Conservation (phyloP, 768 basidiomycete species). For the Leccinum fibrillosum region DNA sequence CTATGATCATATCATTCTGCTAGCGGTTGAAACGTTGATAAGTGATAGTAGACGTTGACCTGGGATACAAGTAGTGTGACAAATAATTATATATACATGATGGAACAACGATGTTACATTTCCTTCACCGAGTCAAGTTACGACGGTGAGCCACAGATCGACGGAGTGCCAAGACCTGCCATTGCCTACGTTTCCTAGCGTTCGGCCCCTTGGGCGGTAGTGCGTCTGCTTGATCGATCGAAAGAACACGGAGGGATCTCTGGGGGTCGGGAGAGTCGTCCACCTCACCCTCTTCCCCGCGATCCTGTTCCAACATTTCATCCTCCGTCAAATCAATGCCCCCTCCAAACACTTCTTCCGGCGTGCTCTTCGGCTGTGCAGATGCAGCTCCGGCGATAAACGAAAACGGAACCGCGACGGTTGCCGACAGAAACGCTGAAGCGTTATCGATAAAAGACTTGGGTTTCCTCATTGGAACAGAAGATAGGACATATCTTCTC, state of each 20-base stretch:
- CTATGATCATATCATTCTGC: neutral
- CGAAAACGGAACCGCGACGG: slow-evolving; percentile 57
- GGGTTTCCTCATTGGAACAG: slow-evolving; percentile 66
- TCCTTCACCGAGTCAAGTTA: slow-evolving; percentile 7
- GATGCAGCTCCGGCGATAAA: slow-evolving; percentile 41
- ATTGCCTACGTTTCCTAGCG: slow-evolving; percentile 42
- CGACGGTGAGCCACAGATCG: slow-evolving; percentile 27
- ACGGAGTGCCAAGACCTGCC: slow-evolving; percentile 47
- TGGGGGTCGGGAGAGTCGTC: slow-evolving; percentile 64
- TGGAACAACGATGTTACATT: neutral
- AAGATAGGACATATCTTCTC: slow-evolving; percentile 59
- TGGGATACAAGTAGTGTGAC: neutral
- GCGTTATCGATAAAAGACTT: slow-evolving; percentile 71
- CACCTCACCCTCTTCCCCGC: slow-evolving; percentile 73
- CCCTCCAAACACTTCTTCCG: slow-evolving; percentile 64
- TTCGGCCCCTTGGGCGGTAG: slow-evolving; percentile 28
- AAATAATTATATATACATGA: neutral
- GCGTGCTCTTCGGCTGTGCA: slow-evolving; percentile 42
- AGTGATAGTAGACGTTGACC: neutral
- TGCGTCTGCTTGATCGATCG: slow-evolving; percentile 42
- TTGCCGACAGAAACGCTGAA: slow-evolving; percentile 58
- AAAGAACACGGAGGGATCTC: slow-evolving; percentile 54
- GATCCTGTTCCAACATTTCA: slow-evolving; percentile 75
- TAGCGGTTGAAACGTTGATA: neutral
- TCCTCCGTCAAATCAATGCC: slow-evolving; percentile 74